Evolutionary conservation across 768 basidiomycete genomes (phyloP).

Genomic region (Crucibulum laeve): DNA sequence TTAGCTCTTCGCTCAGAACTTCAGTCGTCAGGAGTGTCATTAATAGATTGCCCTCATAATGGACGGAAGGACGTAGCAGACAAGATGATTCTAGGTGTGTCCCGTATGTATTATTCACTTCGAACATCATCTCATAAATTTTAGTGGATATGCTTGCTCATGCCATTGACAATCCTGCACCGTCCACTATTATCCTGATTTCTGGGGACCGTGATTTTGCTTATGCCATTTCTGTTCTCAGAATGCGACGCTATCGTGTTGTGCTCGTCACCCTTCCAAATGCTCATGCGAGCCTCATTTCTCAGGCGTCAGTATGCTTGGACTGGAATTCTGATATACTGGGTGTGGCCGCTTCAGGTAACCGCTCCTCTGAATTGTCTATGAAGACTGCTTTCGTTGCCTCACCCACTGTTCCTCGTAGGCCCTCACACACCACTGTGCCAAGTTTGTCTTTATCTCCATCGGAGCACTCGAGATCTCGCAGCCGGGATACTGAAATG

Average conservation of each 20-base stretch:
- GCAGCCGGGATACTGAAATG: too few relatives aligned
- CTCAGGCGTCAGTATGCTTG: slow-evolving; percentile 42
- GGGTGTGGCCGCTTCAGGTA: not conserved
- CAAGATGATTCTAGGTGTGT: slow-evolving; percentile 47
- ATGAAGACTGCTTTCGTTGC: too few relatives aligned
- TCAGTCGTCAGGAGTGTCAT: slow-evolving; percentile 23
- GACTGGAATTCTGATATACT: slow-evolving; percentile 43
- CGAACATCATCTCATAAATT: not conserved
- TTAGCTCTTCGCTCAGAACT: slow-evolving; percentile 20
- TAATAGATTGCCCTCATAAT: slow-evolving; percentile 28
- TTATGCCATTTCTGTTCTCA: slow-evolving; percentile 37
- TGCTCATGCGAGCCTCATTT: slow-evolving; percentile 30
- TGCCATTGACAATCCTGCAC: slow-evolving; percentile 39
- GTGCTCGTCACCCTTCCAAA: slow-evolving; percentile 36
- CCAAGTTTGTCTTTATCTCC: too few relatives aligned
- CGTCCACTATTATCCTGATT: slow-evolving; percentile 42
- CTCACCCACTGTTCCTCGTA: too few relatives aligned
- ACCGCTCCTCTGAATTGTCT: slow-evolving; percentile 4
- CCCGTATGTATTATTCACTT: not conserved
- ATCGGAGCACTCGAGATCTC: too few relatives aligned
- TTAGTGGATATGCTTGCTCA: slow-evolving; percentile 21
- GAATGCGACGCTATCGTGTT: slow-evolving; percentile 30
- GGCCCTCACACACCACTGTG: too few relatives aligned
- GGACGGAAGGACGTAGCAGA: slow-evolving; percentile 37
- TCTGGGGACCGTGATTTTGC: slow-evolving; percentile 41